Conservation (phyloP, 495 filamentous ascomycete species). For the Talaromyces trachyspermus region DNA sequence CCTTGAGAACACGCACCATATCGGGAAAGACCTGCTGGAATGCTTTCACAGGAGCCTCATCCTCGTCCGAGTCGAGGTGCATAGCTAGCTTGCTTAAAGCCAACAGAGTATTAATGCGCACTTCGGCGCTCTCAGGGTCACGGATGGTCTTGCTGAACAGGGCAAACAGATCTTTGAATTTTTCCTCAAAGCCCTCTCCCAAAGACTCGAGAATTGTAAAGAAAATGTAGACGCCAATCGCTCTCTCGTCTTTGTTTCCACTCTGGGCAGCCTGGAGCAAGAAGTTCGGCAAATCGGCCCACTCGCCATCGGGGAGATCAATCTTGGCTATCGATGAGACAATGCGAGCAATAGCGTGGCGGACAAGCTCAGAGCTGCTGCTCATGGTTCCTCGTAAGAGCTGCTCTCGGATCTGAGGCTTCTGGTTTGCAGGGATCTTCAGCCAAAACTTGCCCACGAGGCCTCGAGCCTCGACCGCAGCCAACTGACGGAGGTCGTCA, state of each 20-base stretch:
- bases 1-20: constrained; percentile 87
- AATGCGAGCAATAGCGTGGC: constrained; percentile 81
- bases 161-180: constrained; percentile 67
- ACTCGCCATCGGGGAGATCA: constrained; percentile 81
- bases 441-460: constrained; percentile 84
- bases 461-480: constrained; percentile 77
- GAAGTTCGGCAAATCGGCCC: constrained; percentile 70
- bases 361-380: constrained; percentile 64
- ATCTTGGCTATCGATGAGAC: constrained; percentile 80
- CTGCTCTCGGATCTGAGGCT: constrained; percentile 69
- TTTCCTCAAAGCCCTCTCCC: constrained; percentile 68
- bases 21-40: constrained; percentile 73
- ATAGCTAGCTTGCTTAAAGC: constrained; percentile 85
- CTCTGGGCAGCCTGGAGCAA: constrained; percentile 67
- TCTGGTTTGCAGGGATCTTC: constrained; percentile 53
- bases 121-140: constrained; percentile 83
- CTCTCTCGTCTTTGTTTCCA: constrained; percentile 66
- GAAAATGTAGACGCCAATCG: constrained; percentile 87
- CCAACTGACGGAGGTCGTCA: constrained; percentile 70
- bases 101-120: constrained; percentile 90
- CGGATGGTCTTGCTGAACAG: constrained; percentile 82
- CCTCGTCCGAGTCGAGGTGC: constrained; percentile 78
- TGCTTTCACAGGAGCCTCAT: constrained; percentile 57
- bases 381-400: constrained; percentile 74
- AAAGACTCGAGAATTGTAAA: constrained; percentile 84